Base-by-base conservation (phyloP, 2,329 filamentous ascomycete species). In the Didymella segeticola region DNA sequence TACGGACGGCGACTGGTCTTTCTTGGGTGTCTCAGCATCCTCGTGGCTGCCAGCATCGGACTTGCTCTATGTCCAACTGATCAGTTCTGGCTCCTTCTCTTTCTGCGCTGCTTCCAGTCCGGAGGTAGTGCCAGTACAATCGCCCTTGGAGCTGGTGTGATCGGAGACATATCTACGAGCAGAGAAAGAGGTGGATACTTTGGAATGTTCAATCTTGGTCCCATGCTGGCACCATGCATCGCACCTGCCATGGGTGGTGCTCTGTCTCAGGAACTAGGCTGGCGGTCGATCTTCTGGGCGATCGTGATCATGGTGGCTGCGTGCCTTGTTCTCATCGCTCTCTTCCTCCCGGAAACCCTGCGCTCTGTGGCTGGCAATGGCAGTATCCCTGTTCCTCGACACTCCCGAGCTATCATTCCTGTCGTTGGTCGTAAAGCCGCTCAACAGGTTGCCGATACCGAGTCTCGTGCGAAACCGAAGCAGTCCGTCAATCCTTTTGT, bases 131-230 rank as follows among this genome's bases (percentile, higher is more conserved):
- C 71, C 4, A 71, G 72, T 20, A 78, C 75, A 3, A 77, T 78
- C 25, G 67, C 89, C 0, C 78, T 95, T 1, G 85, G 84, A 0
- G 88, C 83, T 56, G 90, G 86, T 2, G 85, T 91, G 1, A 83
- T 93, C 12, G 86, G 88, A 0, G 90, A 95, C 63, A 81, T 92
- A 5, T 82, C 86, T 0, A 85, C 87, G 0, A 86, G 83, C 38
- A 81, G 83, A 0, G 88, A 93, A 70, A 79, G 90, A 62, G 90
- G 90, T 2, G 83, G 82, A 50, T 93, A 89, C 66, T 87, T 93
- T 67, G 77, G 89, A 85, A 43, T 82, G 86, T 55, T 83, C 88
- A 17, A 82, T 81, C 26, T 80, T 79, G 4, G 86, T 83, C 14
- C 66, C 0, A 69, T 70, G 68, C 56, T 70, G 14, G 60, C 68